Base-by-base conservation (phyloP, 2,329 filamentous ascomycete genomes). In the Didymella keratinophila region DNA sequence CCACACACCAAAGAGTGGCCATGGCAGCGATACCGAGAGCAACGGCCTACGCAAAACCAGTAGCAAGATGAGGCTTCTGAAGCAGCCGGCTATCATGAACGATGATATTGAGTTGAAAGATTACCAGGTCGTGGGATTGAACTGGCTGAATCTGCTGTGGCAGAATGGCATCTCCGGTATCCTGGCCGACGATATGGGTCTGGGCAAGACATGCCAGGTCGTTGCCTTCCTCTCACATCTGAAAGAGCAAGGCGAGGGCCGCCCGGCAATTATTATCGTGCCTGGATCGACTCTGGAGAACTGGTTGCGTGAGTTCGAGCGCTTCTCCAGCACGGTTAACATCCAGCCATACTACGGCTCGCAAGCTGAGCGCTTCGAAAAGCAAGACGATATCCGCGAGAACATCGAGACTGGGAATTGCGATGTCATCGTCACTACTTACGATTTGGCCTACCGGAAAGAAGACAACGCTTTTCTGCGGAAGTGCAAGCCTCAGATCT, bases 151-250 rank as follows among this genome's bases (percentile, higher is more conserved):
- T 54, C 79, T 98, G 44, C 83, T 99, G 14, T 96, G 92, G 79
- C 84, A 88, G 51, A 88, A 91, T 57, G 84, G 88, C 27, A 85
- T 96, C 50, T 94, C 92, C 44, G 94, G 93, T 62, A 98, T 99
- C 56, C 82, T 99, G 18, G 95, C 95, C 1, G 95, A 99, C 73
- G 95, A 99, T 73, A 99, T 99, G 95, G 95, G 91, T 50, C 70
- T 87, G 39, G 95, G 95, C 44, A 99, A 99, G 82, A 99, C 95
- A 0, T 97, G 93, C 69, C 94, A 99, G 71, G 92, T 98, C 61
- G 97, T 99, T 66, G 88, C 92, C 0, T 92, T 99, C 69, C 83
- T 99, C 44, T 90, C 92, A 16, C 89, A 97, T 68, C 81, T 99
- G 25, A 87, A 91, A 16, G 87, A 93, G 71, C 86, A 86, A 28